Base-by-base conservation (phyloP, 345 rosid species). In the Acer negundo region DNA sequence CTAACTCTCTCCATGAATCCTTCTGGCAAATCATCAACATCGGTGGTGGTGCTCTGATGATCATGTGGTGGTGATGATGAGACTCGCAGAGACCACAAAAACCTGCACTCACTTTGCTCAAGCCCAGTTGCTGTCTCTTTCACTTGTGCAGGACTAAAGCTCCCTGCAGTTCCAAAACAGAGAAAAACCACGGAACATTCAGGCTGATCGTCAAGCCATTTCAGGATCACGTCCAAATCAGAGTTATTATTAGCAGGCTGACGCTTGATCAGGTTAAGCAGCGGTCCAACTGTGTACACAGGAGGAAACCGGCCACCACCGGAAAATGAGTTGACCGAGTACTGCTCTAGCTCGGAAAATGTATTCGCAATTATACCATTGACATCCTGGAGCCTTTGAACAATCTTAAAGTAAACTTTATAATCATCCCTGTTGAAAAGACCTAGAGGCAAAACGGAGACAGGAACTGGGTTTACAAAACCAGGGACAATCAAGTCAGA, bases 361-460 rank as follows among this genome's bases (percentile, higher is more conserved):
- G 88, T 77, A 53, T 91, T 89, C 1, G 86, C 80, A 13, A 89
- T 73, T 26, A 90, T 79, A 3, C 91, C 88, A 24, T 79, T 81
- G 42, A 79, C 80, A 62, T 69, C 83, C 11, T 74, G 72, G 24
- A 85, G 78, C 80, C 84, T 86, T 49, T 73, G 75, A 1, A 82
- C 86, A 23, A 86, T 16, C 79, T 83, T 85, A 7, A 74, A 6
- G 77, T 58, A 82, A 35, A 81, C 75, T 1, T 66, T 77, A 68
- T 81, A 84, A 7, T 86, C 88, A 63, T 81, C 71, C 59, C 51
- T 80, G 74, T 77, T 76, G 3, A 85, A 82, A 7, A 62, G 31
- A 6, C 69, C 81, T 0, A 81, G 63, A 44, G 86, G 90, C 64
- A 91, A 7, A n/a, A 81, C 87, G 6, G n/a, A 44, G 0, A 79